These are phyloP conservation scores for Oryza meridionalis DNA, from an alignment of 176 grass and related monocot species.

Conservation along the genomic window DNA sequence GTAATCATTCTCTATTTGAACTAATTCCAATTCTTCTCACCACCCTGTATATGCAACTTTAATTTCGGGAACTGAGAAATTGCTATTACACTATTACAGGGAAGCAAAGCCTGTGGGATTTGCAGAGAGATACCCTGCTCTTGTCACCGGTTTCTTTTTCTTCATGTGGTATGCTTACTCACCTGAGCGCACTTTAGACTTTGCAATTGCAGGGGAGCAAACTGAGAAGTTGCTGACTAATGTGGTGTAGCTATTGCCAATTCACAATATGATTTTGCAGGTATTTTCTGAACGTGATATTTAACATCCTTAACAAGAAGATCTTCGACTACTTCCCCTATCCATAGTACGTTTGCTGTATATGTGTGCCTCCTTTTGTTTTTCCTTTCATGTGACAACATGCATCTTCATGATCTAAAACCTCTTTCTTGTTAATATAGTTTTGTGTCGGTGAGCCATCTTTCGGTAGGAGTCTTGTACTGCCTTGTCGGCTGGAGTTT, in stretches of 20 bases:
- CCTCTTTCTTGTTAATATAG: slow-evolving; percentile 39
- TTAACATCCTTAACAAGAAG: slow-evolving; percentile 99
- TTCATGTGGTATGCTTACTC: slow-evolving; percentile 78
- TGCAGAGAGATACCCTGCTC: slow-evolving; percentile 67
- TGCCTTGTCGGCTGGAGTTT: slow-evolving; percentile 81
- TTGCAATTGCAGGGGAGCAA: neutral
- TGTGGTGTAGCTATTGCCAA: slow-evolving; percentile 15
- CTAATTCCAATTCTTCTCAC: neutral
- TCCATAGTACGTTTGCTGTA: slow-evolving; percentile 68
- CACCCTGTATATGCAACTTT: neutral
- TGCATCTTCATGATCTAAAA: slow-evolving; percentile 8
- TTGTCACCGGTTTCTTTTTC: slow-evolving; percentile 97
- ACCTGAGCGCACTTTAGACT: neutral
- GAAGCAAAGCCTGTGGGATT: slow-evolving; percentile 58
- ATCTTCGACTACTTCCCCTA: slow-evolving; percentile 98
- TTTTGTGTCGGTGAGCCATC: slow-evolving; percentile 88
- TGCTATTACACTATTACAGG: slow-evolving; percentile 42
- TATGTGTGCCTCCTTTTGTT: neutral
- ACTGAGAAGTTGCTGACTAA: neutral
- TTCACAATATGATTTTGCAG: slow-evolving; percentile 47
- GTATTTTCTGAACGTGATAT: slow-evolving; percentile 98
- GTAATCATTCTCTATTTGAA: neutral
- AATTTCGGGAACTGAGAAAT: neutral
- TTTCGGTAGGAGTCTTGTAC: slow-evolving; percentile 80
- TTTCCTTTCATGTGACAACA: slow-evolving; percentile 3